Evolutionary conservation across 148 eudicot species (phyloP).

Genomic region (Rheum nobile): DNA sequence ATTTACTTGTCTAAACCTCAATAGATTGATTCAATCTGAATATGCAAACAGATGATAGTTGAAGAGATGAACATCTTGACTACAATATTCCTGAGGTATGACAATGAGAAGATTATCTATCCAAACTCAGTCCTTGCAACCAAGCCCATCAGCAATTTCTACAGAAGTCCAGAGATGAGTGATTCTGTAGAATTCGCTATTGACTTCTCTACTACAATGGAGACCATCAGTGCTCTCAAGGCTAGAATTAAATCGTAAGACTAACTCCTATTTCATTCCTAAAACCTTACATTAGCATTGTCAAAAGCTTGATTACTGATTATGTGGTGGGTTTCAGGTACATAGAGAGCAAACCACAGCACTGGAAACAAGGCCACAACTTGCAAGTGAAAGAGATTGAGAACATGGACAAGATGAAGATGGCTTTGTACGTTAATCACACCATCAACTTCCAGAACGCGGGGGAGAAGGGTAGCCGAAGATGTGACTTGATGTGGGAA

Average conservation of each 20-base stretch:
- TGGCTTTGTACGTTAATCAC: constrained; percentile 56
- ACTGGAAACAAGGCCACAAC: constrained; percentile 58
- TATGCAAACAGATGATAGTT: constrained; percentile 54
- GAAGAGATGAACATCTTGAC: constrained; percentile 93
- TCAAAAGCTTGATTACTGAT: background rate
- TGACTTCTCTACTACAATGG: constrained; percentile 53
- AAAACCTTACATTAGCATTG: background rate
- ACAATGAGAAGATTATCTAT: constrained; percentile 71
- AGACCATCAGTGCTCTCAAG: constrained; percentile 52
- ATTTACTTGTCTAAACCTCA: background rate
- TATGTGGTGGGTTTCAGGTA: constrained; percentile 33
- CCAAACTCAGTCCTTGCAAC: constrained; percentile 73
- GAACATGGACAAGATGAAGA: constrained; percentile 58
- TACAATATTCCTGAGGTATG: constrained; percentile 59
- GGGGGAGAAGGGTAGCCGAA: constrained; percentile 42
- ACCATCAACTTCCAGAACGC: constrained; percentile 69
- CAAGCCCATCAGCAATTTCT: constrained; percentile 70
- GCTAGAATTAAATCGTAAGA: constrained; percentile 47
- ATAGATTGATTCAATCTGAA: background rate
- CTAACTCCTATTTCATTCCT: background rate
- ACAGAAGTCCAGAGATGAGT: constrained; percentile 76
- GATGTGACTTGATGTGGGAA: constrained; percentile 56
- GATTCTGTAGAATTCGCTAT: constrained; percentile 64
- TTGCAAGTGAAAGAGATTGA: constrained; percentile 59
- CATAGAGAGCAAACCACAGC: constrained; percentile 71